Percentiles rank a stretch among this genome's conserved stretches.
Evolutionary conservation across 225 moss, liverwort and hornwort species (phyloP).

Genomic region (Neckera pumila): DNA sequence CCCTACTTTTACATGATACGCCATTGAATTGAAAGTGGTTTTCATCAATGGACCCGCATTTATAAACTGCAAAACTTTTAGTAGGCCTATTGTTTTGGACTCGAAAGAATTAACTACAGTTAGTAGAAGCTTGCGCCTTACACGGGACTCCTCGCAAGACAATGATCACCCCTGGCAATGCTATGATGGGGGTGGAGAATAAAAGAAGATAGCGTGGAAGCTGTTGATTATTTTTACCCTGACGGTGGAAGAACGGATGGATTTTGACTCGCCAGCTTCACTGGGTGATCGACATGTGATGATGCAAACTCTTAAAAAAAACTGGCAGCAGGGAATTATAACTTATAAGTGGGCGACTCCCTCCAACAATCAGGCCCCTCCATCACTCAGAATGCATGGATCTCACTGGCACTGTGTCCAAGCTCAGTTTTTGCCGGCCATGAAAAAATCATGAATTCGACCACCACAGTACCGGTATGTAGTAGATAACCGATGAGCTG

Average conservation of each 20-base stretch:
- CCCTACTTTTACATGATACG: not conserved
- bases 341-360: not conserved
- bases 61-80: no score
- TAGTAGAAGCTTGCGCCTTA: not conserved
- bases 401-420: not conserved
- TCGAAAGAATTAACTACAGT: no score
- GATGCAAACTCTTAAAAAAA: not conserved
- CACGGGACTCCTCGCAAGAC: not conserved
- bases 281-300: not conserved
- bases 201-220: not conserved
- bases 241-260: not conserved
- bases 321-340: not conserved
- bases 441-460: not conserved
- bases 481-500: no score
- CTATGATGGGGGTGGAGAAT: not conserved
- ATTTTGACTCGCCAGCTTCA: not conserved
- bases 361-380: no score
- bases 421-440: not conserved
- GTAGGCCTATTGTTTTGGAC: no score
- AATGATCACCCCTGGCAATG: not conserved
- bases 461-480: no score
- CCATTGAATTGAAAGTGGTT: not conserved
- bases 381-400: no score
- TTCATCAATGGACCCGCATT: not conserved
- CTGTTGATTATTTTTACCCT: not conserved